Percentiles rank a stretch among this genome's conserved stretches.
Conservation (phyloP, 225 moss, liverwort and hornwort species). For the Physcomitrellopsis africana region DNA sequence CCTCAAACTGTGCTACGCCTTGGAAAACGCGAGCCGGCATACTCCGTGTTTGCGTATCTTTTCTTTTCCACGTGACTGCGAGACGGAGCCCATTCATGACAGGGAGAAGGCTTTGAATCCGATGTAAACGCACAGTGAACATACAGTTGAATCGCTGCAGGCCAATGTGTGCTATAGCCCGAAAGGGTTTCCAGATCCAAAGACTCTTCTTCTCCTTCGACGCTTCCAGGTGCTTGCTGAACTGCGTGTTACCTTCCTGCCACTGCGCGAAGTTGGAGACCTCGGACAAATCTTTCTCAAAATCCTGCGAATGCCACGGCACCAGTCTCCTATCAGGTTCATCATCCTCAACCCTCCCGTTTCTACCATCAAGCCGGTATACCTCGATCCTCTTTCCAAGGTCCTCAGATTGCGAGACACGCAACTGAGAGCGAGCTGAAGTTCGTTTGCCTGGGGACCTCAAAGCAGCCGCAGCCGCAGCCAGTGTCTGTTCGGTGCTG, state of each 20-base stretch:
- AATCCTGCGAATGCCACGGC: slow-evolving; percentile 88
- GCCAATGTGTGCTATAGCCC: slow-evolving; percentile 76
- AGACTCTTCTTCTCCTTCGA: slow-evolving; percentile 82
- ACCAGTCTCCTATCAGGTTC: slow-evolving; percentile 32
- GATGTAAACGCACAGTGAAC: slow-evolving; percentile 82
- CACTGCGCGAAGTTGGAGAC: slow-evolving; percentile 65
- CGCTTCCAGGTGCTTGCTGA: slow-evolving; percentile 79
- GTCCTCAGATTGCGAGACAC: slow-evolving; percentile 30
- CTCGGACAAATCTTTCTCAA: slow-evolving; percentile 61
- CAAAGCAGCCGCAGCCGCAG: slow-evolving; percentile 40
- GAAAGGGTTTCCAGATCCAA: slow-evolving; percentile 96
- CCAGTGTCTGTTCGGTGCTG: slow-evolving; percentile 38
- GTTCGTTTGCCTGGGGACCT: slow-evolving; percentile 26
- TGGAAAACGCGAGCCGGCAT: slow-evolving; percentile 84
- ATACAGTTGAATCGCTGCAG: slow-evolving; percentile 79
- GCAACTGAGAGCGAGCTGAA: slow-evolving; percentile 8
- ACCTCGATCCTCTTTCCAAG: slow-evolving; percentile 34
- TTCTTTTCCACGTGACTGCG: slow-evolving; percentile 75
- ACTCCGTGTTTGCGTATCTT: slow-evolving; percentile 70
- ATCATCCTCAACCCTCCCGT: neutral
- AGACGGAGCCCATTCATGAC: slow-evolving; percentile 86
- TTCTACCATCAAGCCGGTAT: slow-evolving; percentile 28
- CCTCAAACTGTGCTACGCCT: slow-evolving; percentile 82
- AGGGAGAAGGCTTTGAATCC: slow-evolving; percentile 82
- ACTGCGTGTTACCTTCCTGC: slow-evolving; percentile 74